These are phyloP conservation scores for Pezicula carpinea DNA, from an alignment of 2,329 filamentous ascomycete species.

Conservation along the genomic window DNA sequence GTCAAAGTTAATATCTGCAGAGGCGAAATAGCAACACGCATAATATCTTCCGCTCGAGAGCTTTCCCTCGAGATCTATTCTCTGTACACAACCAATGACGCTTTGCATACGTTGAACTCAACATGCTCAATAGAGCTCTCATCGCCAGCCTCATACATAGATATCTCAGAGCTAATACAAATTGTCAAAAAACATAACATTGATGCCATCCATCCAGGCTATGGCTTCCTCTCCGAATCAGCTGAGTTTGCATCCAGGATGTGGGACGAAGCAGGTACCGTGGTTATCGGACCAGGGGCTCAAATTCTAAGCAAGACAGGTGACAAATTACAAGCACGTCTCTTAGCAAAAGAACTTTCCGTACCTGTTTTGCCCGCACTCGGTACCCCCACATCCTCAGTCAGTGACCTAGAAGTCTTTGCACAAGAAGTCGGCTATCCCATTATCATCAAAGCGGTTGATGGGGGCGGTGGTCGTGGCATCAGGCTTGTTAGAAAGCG, in stretches of 20 bases:
- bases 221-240: conserved; percentile 68
- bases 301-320: conserved; percentile 20
- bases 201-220: conserved; percentile 67
- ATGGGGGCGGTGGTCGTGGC: conserved; percentile 62
- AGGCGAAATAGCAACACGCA: conserved; percentile 60
- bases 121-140: conserved; percentile 44
- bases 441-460: conserved; percentile 56
- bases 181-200: conserved; percentile 45
- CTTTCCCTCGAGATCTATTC: conserved; percentile 50
- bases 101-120: conserved; percentile 48
- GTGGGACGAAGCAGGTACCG: conserved; percentile 58
- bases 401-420: conserved; percentile 51
- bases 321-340: conserved; percentile 51
- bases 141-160: conserved; percentile 48
- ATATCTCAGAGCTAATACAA: conserved; percentile 41
- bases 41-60: conserved; percentile 55
- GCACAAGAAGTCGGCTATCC: conserved; percentile 34
- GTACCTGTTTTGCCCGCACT: conserved; percentile 72
- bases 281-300: conserved; percentile 64
- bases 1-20: conserved; percentile 28
- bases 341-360: conserved; percentile 58
- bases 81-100: conserved; percentile 50
- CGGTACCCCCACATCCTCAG: conserved; percentile 57
- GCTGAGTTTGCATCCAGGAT: conserved; percentile 63
- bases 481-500: conserved; percentile 48